A percentile compares a stretch with the other conserved stretches of the same genome.
These are phyloP conservation scores for Xylaria sp. DNA, from an alignment of 2,329 filamentous ascomycete genomes.

Conservation along the genomic window DNA sequence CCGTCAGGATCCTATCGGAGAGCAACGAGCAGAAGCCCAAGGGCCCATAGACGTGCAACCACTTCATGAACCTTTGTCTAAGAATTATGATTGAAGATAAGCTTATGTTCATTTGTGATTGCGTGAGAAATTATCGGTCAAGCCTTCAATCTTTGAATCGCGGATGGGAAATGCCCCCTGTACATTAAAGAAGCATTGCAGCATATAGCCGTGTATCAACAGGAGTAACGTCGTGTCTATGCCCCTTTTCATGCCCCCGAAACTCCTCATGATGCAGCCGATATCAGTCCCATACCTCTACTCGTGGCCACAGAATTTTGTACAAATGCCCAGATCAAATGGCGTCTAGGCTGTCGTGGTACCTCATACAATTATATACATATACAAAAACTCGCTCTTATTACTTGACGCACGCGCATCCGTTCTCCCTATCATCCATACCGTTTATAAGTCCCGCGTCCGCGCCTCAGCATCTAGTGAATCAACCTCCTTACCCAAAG, in stretches of 20 bases:
- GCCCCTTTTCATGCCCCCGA: background rate
- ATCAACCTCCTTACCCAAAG: constrained; percentile 51
- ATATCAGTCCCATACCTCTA: background rate
- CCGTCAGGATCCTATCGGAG: constrained; percentile 80
- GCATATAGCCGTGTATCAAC: constrained; percentile 9
- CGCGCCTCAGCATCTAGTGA: constrained; percentile 54
- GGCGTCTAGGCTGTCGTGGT: background rate
- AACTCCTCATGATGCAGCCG: constrained; percentile 22
- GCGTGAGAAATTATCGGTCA: no score
- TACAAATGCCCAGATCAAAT: constrained; percentile 4
- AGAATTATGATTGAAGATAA: background rate
- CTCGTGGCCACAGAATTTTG: background rate
- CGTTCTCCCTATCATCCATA: background rate
- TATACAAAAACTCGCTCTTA: constrained; percentile 1
- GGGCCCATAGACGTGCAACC: constrained; percentile 7
- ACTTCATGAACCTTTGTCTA: background rate
- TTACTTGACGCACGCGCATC: background rate
- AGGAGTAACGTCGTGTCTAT: background rate
- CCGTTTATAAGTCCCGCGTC: constrained; percentile 48
- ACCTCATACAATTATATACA: constrained; percentile 16
- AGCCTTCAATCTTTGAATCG: background rate
- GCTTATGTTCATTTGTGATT: no score
- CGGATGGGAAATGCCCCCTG: background rate
- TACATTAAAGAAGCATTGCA: constrained; percentile 3
- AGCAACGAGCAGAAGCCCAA: constrained; percentile 42